Evolutionary conservation across 768 basidiomycete species (phyloP).

Genomic region (Leccinum boreale): DNA sequence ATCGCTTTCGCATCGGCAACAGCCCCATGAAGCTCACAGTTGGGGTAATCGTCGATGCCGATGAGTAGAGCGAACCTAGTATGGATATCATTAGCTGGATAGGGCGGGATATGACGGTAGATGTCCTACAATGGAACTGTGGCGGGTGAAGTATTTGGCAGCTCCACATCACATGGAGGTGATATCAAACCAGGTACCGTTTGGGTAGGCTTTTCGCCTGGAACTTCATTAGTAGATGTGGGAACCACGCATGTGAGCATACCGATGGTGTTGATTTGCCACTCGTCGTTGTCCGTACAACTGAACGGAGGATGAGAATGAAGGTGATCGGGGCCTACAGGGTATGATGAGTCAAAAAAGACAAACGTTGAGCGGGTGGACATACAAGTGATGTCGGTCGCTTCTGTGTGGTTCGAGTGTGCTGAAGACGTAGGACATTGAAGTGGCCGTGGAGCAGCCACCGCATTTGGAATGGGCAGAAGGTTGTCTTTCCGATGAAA

Average conservation of each 20-base stretch:
- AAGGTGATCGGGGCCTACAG: neutral
- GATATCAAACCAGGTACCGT: neutral
- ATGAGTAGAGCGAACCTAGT: conserved; percentile 41
- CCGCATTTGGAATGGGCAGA: neutral
- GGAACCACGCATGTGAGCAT: neutral
- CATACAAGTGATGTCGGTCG: neutral
- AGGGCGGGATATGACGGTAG: neutral
- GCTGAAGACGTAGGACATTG: neutral
- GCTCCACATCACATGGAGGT: neutral
- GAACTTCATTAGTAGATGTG: neutral
- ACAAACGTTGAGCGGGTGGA: neutral
- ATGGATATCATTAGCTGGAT: neutral
- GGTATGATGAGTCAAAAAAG: neutral
- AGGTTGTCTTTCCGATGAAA: neutral
- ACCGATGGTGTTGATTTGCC: neutral
- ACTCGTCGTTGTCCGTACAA: neutral
- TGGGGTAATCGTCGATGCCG: conserved; percentile 40
- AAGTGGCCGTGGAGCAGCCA: neutral
- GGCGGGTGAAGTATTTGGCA: neutral
- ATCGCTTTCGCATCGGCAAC: conserved; percentile 40
- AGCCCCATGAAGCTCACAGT: conserved; percentile 33
- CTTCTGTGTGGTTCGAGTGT: neutral
- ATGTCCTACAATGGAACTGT: neutral
- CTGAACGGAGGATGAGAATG: neutral
- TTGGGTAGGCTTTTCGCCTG: neutral